Base-by-base conservation (phyloP, 768 basidiomycete genomes). In the Boletus vinaceobasis region DNA sequence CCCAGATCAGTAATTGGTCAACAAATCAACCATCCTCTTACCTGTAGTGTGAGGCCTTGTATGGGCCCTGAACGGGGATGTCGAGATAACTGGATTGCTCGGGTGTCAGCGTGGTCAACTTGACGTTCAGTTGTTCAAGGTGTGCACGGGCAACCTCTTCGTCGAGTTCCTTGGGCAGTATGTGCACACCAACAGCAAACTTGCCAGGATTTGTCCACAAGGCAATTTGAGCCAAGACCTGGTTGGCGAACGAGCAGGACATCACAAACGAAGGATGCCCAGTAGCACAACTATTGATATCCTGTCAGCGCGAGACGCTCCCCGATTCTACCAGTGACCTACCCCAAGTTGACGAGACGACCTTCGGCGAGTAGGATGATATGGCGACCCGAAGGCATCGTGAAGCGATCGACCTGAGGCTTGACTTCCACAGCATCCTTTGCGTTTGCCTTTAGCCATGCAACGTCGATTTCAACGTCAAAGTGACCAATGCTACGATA, bases 231-330 rank as follows among this genome's bases (percentile, higher is more conserved):
- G 96, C 96, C 65, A 99, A 82, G 59, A 94, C 91, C 76, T 99
- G 97, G 83, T 99, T 99, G 71, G 93, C 77, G 81, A 99, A 99
- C 40, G 97, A 99, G 81, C 95, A 98, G 17, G 96, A 98, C 97
- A 99, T 99, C 77, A 99, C 97, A 75, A 95, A 98, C 42, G 96
- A 98, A 35, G 97, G 96, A 76, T 99, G 96, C 53, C 96, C 96
- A 63, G 96, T 98, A 38, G 93, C 96, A 74, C 96, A 98, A 51
- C 87, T 89, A 48, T 48, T 43, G 9, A 60, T 9, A 17, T 19
- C 52, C 10, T 33, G 40, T 60, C 43, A 61, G 59, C 56, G 33
- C 27, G 48, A n/a, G 33, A 43, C 40, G 13, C 48, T 5, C 46
- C 1, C 17, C 5, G 1, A 27, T 10, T 36, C 7, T 5, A 35